phyloP scores from a whole-genome alignment of 768 basidiomycete species.

The Tubosaeta sp. region DNA sequence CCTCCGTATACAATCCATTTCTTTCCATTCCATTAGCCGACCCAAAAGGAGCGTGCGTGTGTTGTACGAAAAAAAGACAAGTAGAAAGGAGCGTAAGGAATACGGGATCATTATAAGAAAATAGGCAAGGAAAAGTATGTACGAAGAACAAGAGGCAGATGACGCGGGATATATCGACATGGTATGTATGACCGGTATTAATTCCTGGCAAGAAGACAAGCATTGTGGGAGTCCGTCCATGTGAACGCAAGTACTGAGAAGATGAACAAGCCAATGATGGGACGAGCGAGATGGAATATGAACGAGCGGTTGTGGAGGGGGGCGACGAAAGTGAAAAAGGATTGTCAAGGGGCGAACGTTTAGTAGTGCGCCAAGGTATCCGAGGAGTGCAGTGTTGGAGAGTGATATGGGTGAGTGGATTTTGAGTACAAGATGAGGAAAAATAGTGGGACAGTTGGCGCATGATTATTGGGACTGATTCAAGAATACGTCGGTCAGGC shows the following conservation, averaged over 20 bases:
- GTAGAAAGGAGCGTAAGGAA: not conserved
- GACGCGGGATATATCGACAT: conserved; percentile 1
- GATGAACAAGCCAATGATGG: conserved; percentile 1
- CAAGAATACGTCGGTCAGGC: not conserved
- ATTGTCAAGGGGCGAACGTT: conserved; percentile 6
- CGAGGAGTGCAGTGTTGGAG: not conserved
- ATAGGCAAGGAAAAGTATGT: conserved; percentile 2
- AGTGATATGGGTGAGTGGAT: conserved; percentile 3
- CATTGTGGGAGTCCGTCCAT: conserved; percentile 1
- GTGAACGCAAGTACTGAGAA: conserved; percentile 1
- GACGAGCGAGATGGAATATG: not conserved
- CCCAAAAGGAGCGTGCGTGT: not conserved
- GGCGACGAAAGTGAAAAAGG: not conserved
- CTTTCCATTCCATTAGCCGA: conserved; percentile 8
- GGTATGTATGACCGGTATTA: conserved; percentile 12
- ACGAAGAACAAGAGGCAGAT: not conserved
- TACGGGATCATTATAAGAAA: not conserved
- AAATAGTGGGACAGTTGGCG: not conserved
- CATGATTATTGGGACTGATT: not conserved
- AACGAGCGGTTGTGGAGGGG: not conserved
- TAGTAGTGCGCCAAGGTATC: conserved; percentile 13
- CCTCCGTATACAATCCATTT: not conserved
- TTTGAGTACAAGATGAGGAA: conserved; percentile 14
- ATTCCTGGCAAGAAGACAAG: conserved; percentile 13
- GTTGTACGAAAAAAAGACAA: conserved; percentile 1